Conservation (phyloP, 768 basidiomycete species). For the Sistotremastrum niveocremeum region DNA sequence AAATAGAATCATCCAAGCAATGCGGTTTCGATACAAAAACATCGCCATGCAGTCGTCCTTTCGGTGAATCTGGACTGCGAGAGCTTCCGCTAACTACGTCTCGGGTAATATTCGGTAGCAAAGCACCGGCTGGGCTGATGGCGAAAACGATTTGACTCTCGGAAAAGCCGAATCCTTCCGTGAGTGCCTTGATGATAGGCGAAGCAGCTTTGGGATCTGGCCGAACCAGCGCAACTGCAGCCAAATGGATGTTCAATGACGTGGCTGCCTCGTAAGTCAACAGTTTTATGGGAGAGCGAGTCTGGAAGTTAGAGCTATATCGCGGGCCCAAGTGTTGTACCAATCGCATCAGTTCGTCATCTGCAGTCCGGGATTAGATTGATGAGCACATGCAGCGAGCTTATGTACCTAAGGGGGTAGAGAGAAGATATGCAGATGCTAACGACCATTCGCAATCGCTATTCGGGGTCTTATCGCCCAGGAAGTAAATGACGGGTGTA, state of each 20-base stretch:
- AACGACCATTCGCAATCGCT: conserved; percentile 47
- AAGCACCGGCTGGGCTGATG: conserved; percentile 5
- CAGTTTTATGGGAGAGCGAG: conserved; percentile 52
- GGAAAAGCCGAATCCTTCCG: conserved; percentile 19
- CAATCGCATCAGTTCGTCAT: conserved; percentile 57
- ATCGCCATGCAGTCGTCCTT: conserved; percentile 27
- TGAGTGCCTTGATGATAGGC: conserved; percentile 37
- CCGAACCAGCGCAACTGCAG: conserved; percentile 20
- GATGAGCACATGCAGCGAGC: conserved; percentile 1
- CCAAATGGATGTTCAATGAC: conserved; percentile 67
- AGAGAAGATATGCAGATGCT: conserved; percentile 50
- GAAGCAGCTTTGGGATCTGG: conserved; percentile 15
- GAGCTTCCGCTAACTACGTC: neutral
- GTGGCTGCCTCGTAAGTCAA: conserved; percentile 79
- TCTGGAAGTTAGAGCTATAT: conserved; percentile 66
- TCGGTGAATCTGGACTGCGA: neutral
- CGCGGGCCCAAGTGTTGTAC: conserved; percentile 74
- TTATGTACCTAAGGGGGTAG: conserved; percentile 39
- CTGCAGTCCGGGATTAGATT: conserved; percentile 19
- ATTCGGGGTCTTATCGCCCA: conserved; percentile 37
- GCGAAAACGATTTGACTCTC: conserved; percentile 10
- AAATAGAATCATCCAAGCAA: conserved; percentile 60
- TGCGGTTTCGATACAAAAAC: conserved; percentile 45
- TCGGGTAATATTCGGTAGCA: neutral
- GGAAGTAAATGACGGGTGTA: conserved; percentile 27